Conservation (phyloP, 768 basidiomycete genomes). For the Macrolepiota fuliginosa region DNA sequence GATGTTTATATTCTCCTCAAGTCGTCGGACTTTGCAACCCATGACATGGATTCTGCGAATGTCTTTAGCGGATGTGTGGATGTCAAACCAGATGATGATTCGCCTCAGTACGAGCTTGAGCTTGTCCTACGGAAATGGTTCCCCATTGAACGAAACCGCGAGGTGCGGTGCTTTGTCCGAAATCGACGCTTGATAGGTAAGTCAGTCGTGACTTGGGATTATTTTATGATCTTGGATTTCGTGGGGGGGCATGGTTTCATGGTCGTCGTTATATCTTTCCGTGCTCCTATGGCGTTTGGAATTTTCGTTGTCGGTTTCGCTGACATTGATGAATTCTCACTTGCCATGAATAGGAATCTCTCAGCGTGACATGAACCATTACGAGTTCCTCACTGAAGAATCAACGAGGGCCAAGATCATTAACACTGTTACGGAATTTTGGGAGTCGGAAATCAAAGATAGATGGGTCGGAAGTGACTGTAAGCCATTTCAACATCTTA, state of each 20-base stretch:
- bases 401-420: slow-evolving; percentile 51
- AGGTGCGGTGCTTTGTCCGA: slow-evolving; percentile 89
- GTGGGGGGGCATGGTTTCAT: neutral
- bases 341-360: slow-evolving; percentile 58
- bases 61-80: slow-evolving; percentile 68
- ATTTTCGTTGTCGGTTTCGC: neutral
- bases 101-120: slow-evolving; percentile 60
- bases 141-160: slow-evolving; percentile 76
- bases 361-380: slow-evolving; percentile 87
- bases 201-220: slow-evolving; percentile 22
- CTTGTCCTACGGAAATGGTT: slow-evolving; percentile 92
- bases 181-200: slow-evolving; percentile 69
- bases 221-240: neutral
- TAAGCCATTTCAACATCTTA: slow-evolving; percentile 33
- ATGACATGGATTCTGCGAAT: slow-evolving; percentile 60
- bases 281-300: neutral
- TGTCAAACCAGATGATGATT: slow-evolving; percentile 2
- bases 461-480: slow-evolving; percentile 56
- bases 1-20: slow-evolving; percentile 93
- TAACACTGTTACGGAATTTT: slow-evolving; percentile 54
- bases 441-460: slow-evolving; percentile 62
- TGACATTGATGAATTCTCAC: neutral
- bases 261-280: neutral
- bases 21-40: slow-evolving; percentile 85
- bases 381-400: slow-evolving; percentile 77